Percentiles rank a stretch among this genome's conserved stretches.
These are phyloP conservation scores for Crepidotus variabilis DNA, from an alignment of 768 basidiomycete species.

Conservation along the genomic window DNA sequence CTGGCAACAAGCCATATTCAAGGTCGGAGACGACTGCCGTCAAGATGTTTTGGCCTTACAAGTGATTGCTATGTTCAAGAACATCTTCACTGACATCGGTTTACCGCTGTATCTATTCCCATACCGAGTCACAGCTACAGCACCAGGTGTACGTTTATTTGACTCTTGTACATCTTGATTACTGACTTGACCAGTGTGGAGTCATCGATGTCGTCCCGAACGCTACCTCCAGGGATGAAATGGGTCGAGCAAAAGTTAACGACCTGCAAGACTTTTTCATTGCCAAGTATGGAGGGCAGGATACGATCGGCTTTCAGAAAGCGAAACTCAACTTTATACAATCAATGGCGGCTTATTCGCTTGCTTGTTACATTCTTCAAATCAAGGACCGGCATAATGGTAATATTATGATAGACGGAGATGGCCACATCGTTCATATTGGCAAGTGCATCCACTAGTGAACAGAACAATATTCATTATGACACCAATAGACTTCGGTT, in stretches of 20 bases:
- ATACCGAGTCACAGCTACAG: conserved; percentile 96
- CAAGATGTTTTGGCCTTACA: conserved; percentile 98
- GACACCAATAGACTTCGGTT: conserved; percentile 73
- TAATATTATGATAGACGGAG: conserved; percentile 99
- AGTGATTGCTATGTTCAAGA: conserved; percentile 99
- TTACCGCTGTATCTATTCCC: conserved; percentile 90
- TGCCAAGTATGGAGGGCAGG: conserved; percentile 87
- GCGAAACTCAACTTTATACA: conserved; percentile 96
- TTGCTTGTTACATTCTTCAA: conserved; percentile 96
- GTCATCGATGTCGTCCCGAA: conserved; percentile 99
- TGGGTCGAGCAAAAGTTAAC: conserved; percentile 98
- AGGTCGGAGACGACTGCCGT: conserved; percentile 98
- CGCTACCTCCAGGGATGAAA: conserved; percentile 96
- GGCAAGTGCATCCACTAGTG: conserved; percentile 43
- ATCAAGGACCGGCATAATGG: conserved; percentile 99
- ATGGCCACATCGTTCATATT: conserved; percentile 95
- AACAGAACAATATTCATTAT: conserved; percentile 1
- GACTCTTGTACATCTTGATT: not conserved
- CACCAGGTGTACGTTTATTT: conserved; percentile 72
- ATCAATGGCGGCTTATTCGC: conserved; percentile 98
- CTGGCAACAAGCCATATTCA: conserved; percentile 99
- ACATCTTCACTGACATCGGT: conserved; percentile 87
- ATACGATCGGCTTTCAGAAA: conserved; percentile 85
- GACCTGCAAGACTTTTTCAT: conserved; percentile 93
- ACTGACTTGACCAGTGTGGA: conserved; percentile 62